Percentiles rank a stretch among this genome's conserved stretches.
Evolutionary conservation across 2,329 filamentous ascomycete species (phyloP).

Genomic region (Pseudodiploospora longispora): DNA sequence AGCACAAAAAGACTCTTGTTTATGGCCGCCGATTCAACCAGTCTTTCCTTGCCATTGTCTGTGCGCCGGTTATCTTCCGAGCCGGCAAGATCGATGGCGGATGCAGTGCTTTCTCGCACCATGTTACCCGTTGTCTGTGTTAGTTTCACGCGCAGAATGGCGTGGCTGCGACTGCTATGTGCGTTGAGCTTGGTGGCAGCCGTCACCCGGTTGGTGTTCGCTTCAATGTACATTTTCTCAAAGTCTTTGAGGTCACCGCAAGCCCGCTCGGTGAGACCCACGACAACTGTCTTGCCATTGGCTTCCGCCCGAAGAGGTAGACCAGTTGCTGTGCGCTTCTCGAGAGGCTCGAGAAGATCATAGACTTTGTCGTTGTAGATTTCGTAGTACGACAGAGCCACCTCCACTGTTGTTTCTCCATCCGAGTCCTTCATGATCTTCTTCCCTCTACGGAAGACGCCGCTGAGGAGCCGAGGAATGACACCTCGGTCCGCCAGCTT

Average conservation of each 20-base stretch:
- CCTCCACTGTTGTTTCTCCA: slow-evolving; percentile 61
- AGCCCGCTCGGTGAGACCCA: slow-evolving; percentile 73
- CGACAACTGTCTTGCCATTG: slow-evolving; percentile 77
- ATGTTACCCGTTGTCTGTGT: slow-evolving; percentile 64
- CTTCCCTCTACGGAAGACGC: slow-evolving; percentile 75
- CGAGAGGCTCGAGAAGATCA: slow-evolving; percentile 78
- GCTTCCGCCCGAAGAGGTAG: slow-evolving; percentile 79
- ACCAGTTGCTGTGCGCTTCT: slow-evolving; percentile 76
- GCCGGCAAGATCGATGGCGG: slow-evolving; percentile 88
- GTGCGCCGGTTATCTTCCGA: slow-evolving; percentile 94
- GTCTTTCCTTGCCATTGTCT: slow-evolving; percentile 83
- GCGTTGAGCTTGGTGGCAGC: slow-evolving; percentile 89
- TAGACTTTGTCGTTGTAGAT: slow-evolving; percentile 97
- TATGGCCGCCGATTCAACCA: slow-evolving; percentile 94
- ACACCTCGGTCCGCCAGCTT: slow-evolving; percentile 79
- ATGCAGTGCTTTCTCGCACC: slow-evolving; percentile 71
- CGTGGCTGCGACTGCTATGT: slow-evolving; percentile 82
- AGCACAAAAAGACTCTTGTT: slow-evolving; percentile 96
- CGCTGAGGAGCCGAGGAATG: slow-evolving; percentile 77
- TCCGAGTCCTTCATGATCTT: slow-evolving; percentile 75
- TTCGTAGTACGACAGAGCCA: slow-evolving; percentile 85
- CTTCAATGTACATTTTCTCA: slow-evolving; percentile 81
- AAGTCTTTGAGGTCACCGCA: slow-evolving; percentile 86
- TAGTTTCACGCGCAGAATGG: slow-evolving; percentile 84
- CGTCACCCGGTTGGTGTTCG: slow-evolving; percentile 83